Conservation (phyloP, 2,329 filamentous ascomycete species). For the Xylariaceae sp. region DNA sequence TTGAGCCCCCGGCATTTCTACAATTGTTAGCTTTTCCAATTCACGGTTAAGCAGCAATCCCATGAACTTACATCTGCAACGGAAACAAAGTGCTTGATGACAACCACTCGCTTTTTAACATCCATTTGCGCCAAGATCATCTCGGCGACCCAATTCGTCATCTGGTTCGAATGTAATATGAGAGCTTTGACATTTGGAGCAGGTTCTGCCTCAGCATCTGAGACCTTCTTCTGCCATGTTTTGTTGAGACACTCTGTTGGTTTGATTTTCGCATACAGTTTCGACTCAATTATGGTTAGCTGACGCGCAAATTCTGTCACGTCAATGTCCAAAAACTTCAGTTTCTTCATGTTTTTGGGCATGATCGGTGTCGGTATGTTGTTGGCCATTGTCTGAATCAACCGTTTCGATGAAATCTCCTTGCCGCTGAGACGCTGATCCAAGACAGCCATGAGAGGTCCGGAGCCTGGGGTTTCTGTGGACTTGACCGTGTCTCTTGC, state of each 20-base stretch:
- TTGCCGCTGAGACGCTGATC: conserved; percentile 87
- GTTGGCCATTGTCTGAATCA: conserved; percentile 82
- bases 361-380: conserved; percentile 85
- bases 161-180: conserved; percentile 95
- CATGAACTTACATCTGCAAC: conserved; percentile 79
- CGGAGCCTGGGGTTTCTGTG: conserved; percentile 87
- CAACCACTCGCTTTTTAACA: conserved; percentile 91
- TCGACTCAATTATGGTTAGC: conserved; percentile 93
- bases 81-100: conserved; percentile 97
- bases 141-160: conserved; percentile 99
- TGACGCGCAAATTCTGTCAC: conserved; percentile 95
- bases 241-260: conserved; percentile 96
- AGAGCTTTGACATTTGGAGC: conserved; percentile 93
- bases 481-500: conserved; percentile 89
- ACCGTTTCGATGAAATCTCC: conserved; percentile 78
- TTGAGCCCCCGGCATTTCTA: conserved; percentile 92
- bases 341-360: conserved; percentile 98
- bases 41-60: neutral
- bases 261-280: conserved; percentile 92
- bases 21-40: conserved; percentile 22
- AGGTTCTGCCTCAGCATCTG: conserved; percentile 76
- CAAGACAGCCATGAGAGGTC: conserved; percentile 78
- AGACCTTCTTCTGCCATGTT: conserved; percentile 96
- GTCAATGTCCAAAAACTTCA: conserved; percentile 98
- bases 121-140: conserved; percentile 97